Evolutionary conservation across 2,329 filamentous ascomycete species (phyloP).

Genomic region (Pezicula radicicola): DNA sequence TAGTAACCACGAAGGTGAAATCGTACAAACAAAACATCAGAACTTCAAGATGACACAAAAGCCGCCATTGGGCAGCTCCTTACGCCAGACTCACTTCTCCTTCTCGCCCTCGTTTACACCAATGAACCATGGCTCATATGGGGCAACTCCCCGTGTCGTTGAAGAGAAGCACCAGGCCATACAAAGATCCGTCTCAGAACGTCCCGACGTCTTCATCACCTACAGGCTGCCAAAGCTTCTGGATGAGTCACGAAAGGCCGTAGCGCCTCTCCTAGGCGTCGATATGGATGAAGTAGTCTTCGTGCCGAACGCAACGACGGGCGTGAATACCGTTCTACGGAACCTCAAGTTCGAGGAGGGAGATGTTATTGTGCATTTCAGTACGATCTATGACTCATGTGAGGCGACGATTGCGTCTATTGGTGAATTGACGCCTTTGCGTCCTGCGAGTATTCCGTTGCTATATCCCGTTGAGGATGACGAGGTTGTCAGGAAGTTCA

Average conservation of each 20-base stretch:
- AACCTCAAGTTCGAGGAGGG: slow-evolving; percentile 61
- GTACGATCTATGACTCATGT: slow-evolving; percentile 75
- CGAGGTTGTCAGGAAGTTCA: slow-evolving; percentile 60
- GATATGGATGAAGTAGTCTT: slow-evolving; percentile 68
- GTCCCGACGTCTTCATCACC: slow-evolving; percentile 73
- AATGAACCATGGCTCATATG: too few species aligned
- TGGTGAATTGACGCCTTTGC: slow-evolving; percentile 10
- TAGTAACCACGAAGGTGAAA: too few species aligned
- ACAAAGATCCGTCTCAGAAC: slow-evolving; percentile 26
- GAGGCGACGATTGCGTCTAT: slow-evolving; percentile 58
- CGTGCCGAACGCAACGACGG: slow-evolving; percentile 75
- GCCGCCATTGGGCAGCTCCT: too few species aligned
- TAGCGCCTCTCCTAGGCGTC: slow-evolving; percentile 66
- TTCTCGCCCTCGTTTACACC: too few species aligned
- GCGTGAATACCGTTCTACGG: slow-evolving; percentile 74
- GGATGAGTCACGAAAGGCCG: slow-evolving; percentile 58
- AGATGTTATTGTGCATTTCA: slow-evolving; percentile 76
- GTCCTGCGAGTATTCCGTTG: slow-evolving; percentile 44
- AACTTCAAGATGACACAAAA: too few species aligned
- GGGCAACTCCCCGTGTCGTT: too few species aligned
- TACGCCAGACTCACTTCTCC: too few species aligned
- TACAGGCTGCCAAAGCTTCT: slow-evolving; percentile 62
- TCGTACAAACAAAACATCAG: too few species aligned
- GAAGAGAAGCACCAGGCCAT: too few species aligned
- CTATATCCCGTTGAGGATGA: slow-evolving; percentile 68